Evolutionary conservation across 257 asterid genomes (phyloP).

Genomic region (Penstemon eatonii): DNA sequence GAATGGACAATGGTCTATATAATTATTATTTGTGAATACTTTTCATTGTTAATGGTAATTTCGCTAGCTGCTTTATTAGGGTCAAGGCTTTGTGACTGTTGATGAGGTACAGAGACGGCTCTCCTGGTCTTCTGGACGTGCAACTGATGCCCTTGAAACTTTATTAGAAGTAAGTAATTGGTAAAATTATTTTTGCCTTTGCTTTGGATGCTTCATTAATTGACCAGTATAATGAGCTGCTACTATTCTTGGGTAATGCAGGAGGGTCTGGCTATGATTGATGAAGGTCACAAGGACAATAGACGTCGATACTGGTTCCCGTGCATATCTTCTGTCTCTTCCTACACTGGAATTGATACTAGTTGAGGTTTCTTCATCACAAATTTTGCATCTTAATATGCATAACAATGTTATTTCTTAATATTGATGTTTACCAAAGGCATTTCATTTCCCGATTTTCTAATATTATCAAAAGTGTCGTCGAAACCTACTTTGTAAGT

Average conservation of each 20-base stretch:
- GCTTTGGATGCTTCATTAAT: slow-evolving; percentile 3
- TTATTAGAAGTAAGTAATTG: slow-evolving; percentile 69
- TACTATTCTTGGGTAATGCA: slow-evolving; percentile 35
- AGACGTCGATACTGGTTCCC: slow-evolving; percentile 91
- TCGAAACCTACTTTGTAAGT: too few species aligned
- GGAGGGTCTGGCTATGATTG: slow-evolving; percentile 94
- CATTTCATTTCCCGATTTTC: too few species aligned
- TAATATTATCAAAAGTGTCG: too few species aligned
- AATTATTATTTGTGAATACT: neutral
- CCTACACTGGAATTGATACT: slow-evolving; percentile 49
- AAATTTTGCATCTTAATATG: slow-evolving; percentile 11
- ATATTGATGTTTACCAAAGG: neutral
- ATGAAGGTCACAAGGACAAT: slow-evolving; percentile 79
- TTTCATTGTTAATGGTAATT: neutral
- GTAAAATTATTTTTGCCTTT: neutral
- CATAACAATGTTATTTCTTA: neutral
- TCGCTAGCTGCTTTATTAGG: slow-evolving; percentile 43
- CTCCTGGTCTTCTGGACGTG: slow-evolving; percentile 86
- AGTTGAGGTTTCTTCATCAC: slow-evolving; percentile 30
- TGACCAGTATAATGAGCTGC: neutral
- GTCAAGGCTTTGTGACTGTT: slow-evolving; percentile 87
- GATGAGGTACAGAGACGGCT: slow-evolving; percentile 83
- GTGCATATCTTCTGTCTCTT: slow-evolving; percentile 64
- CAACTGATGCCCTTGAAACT: slow-evolving; percentile 91
- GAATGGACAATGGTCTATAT: neutral